Conservation (phyloP, 2,329 filamentous ascomycete genomes). For the Fusarium vanettenii region DNA sequence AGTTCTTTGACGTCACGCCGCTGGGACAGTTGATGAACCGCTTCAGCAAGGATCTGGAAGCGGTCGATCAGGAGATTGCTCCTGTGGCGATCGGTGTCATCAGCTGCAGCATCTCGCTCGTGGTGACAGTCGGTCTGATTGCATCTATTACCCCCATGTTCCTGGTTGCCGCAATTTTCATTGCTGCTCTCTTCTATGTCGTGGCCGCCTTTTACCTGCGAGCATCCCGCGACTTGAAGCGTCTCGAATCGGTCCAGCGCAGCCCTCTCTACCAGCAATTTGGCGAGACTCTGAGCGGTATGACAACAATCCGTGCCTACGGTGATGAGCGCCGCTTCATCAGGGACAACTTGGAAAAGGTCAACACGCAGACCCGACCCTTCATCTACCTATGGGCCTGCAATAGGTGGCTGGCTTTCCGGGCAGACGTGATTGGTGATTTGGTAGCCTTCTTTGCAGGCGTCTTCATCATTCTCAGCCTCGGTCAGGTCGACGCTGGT, state of each 20-base stretch:
- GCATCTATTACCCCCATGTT: slow-evolving; percentile 91
- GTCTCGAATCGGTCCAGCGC: slow-evolving; percentile 91
- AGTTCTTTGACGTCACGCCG: slow-evolving; percentile 97
- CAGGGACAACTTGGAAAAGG: slow-evolving; percentile 85
- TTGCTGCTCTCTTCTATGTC: slow-evolving; percentile 82
- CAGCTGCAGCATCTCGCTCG: slow-evolving; percentile 72
- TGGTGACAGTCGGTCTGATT: slow-evolving; percentile 90
- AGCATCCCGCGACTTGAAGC: slow-evolving; percentile 94
- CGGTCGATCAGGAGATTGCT: slow-evolving; percentile 94
- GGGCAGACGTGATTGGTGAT: slow-evolving; percentile 90
- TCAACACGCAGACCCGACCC: slow-evolving; percentile 91
- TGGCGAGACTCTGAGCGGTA: slow-evolving; percentile 92
- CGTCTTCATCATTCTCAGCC: slow-evolving; percentile 86
- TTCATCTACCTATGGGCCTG: slow-evolving; percentile 97
- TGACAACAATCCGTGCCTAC: slow-evolving; percentile 97
- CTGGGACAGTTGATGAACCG: slow-evolving; percentile 97
- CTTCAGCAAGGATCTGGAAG: slow-evolving; percentile 97
- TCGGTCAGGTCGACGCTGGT: slow-evolving; percentile 87
- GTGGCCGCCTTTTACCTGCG: slow-evolving; percentile 90
- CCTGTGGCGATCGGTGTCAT: slow-evolving; percentile 85
- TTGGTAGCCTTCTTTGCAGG: slow-evolving; percentile 94
- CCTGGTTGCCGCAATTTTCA: slow-evolving; percentile 86
- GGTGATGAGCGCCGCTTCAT: slow-evolving; percentile 95
- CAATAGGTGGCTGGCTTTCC: slow-evolving; percentile 95
- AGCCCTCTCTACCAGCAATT: slow-evolving; percentile 98